phyloP scores from a whole-genome alignment of 805 yeast genomes.

The Tetrapisispora taiwanensis region DNA sequence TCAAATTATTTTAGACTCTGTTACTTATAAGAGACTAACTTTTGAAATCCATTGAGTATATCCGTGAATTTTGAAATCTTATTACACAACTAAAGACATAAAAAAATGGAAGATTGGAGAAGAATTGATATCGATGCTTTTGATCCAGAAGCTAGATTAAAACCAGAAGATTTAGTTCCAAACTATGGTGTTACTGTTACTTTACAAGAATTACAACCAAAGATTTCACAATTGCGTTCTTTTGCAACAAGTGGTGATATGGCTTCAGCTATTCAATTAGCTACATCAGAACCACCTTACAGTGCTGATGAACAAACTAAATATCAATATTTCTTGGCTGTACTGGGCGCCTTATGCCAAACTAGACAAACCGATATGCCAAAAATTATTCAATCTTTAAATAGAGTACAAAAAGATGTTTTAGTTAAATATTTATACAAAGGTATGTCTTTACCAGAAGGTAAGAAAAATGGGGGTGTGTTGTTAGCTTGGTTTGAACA shows the following conservation, averaged over 20 bases:
- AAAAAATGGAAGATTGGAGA: slow-evolving; percentile 56
- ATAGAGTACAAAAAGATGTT: slow-evolving; percentile 58
- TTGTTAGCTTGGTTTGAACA: slow-evolving; percentile 89
- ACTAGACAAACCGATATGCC: slow-evolving; percentile 61
- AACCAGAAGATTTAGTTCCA: slow-evolving; percentile 52
- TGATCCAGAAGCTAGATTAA: slow-evolving; percentile 69
- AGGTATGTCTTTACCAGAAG: slow-evolving; percentile 68
- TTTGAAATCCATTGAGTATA: too few relatives aligned
- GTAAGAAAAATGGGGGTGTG: slow-evolving; percentile 79
- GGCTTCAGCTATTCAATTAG: slow-evolving; percentile 51
- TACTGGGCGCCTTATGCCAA: slow-evolving; percentile 62
- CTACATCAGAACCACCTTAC: slow-evolving; percentile 72
- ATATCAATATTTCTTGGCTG: slow-evolving; percentile 39
- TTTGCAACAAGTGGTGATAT: slow-evolving; percentile 64
- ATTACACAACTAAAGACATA: too few relatives aligned
- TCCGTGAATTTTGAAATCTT: too few relatives aligned
- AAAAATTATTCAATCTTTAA: slow-evolving; percentile 47
- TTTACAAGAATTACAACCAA: slow-evolving; percentile 43
- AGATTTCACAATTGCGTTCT: slow-evolving; percentile 49
- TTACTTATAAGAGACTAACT: too few relatives aligned
- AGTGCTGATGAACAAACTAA: slow-evolving; percentile 49
- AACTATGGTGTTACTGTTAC: slow-evolving; percentile 43
- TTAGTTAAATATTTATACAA: slow-evolving; percentile 78
- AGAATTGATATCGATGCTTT: slow-evolving; percentile 87
- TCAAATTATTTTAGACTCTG: too few relatives aligned